A percentile compares a stretch with the other conserved stretches of the same genome.
phyloP scores from a whole-genome alignment of 202 grass and related monocot species.

The Brachypodium distachyon region DNA sequence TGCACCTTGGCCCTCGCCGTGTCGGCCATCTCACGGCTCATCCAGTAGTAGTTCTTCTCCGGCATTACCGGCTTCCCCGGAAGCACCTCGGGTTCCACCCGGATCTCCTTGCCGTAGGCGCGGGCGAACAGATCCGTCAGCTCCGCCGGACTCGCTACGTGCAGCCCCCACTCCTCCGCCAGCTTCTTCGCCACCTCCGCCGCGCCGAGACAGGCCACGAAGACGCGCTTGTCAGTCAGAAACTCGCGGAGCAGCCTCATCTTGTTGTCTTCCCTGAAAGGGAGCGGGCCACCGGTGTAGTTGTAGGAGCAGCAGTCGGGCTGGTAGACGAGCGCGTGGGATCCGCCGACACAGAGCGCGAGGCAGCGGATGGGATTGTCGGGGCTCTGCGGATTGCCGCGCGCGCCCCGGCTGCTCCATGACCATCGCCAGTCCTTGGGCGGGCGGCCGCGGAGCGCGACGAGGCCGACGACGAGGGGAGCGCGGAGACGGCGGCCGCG shows the following conservation, averaged over 20 bases:
- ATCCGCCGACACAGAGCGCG: slow-evolving; percentile 33
- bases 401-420: neutral
- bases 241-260: slow-evolving; percentile 8
- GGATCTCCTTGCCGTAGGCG: slow-evolving; percentile 10
- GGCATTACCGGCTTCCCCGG: neutral
- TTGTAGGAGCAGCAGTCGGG: neutral
- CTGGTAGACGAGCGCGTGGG: neutral
- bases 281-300: neutral
- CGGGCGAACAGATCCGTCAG: slow-evolving; percentile 20
- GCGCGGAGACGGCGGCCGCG: neutral
- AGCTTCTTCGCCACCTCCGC: neutral
- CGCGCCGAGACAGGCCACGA: neutral
- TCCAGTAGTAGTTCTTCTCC: neutral
- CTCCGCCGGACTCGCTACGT: slow-evolving; percentile 14
- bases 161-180: slow-evolving; percentile 9
- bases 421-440: too few species aligned
- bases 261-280: neutral
- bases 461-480: slow-evolving; percentile 29
- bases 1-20: slow-evolving; percentile 3
- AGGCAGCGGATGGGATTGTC: slow-evolving; percentile 17
- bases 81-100: neutral
- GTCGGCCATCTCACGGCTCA: neutral
- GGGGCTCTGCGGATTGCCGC: neutral
- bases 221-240: neutral
- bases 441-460: slow-evolving; percentile 11